A percentile compares a stretch with the other conserved stretches of the same genome.
Conservation (phyloP, 2,329 filamentous ascomycete species). For the Colletotrichum somersetense region DNA sequence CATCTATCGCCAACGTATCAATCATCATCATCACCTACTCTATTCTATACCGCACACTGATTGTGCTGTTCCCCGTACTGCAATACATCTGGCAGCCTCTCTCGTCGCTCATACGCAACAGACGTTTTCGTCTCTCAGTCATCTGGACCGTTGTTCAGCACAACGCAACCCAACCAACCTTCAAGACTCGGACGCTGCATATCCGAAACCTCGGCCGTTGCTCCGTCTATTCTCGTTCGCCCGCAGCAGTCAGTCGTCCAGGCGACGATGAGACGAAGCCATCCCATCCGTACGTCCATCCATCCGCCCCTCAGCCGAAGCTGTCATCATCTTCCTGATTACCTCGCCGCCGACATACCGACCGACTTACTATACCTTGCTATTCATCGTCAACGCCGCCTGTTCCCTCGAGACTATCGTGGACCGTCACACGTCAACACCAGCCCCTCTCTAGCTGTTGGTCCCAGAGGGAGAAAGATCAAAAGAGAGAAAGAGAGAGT, state of each 20-base stretch:
- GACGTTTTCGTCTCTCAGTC: background rate
- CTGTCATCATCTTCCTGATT: conserved; percentile 25
- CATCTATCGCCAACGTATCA: conserved; percentile 15
- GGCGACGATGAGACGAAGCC: conserved; percentile 28
- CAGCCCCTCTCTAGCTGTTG: too few species aligned
- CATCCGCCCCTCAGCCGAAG: conserved; percentile 11
- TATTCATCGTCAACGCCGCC: background rate
- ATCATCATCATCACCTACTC: conserved; percentile 3
- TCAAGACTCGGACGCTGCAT: background rate
- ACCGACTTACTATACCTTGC: background rate
- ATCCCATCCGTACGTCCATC: background rate
- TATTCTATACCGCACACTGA: too few species aligned
- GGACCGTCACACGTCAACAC: background rate
- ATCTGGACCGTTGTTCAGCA: background rate
- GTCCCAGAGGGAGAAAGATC: too few species aligned
- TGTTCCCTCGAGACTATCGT: background rate
- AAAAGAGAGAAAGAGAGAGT: background rate
- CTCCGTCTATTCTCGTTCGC: background rate
- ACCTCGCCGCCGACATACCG: conserved; percentile 1
- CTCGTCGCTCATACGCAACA: background rate
- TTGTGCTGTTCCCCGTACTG: too few species aligned
- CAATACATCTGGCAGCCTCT: background rate
- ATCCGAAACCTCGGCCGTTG: background rate
- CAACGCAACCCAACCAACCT: too few species aligned
- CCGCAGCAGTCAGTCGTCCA: conserved; percentile 16